Conservation (phyloP, 345 rosid genomes). For the Heritiera fomes region DNA sequence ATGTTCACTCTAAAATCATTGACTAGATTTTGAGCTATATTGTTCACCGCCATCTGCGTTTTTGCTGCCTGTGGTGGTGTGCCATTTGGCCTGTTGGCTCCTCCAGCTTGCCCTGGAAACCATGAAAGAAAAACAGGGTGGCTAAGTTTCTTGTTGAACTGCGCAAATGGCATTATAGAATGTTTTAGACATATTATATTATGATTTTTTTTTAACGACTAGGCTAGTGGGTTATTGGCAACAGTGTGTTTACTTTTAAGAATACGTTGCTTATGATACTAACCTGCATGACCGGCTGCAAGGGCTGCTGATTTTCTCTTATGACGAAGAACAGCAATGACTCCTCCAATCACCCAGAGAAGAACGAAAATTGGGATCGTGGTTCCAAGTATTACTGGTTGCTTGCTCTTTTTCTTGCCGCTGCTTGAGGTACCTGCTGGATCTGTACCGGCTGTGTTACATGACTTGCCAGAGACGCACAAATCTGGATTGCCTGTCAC, state of each 20-base stretch:
- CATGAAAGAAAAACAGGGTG: not conserved
- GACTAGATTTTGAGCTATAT: not conserved
- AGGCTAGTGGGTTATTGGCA: too few species aligned
- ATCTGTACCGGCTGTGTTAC: constrained; percentile 7
- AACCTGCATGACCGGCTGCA: constrained; percentile 22
- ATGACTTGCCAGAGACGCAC: constrained; percentile 41
- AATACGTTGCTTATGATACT: not conserved
- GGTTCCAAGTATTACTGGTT: constrained; percentile 42
- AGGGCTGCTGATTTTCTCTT: constrained; percentile 41
- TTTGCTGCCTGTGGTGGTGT: not conserved
- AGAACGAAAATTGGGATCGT: constrained; percentile 37
- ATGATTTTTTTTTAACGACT: too few species aligned
- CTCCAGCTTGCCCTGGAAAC: constrained; percentile 23
- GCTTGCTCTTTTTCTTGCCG: constrained; percentile 34
- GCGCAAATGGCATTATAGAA: too few species aligned
- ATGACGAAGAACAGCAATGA: constrained; percentile 23
- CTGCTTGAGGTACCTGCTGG: not conserved
- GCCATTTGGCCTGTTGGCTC: constrained; percentile 21
- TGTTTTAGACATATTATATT: too few species aligned
- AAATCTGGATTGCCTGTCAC: constrained; percentile 40
- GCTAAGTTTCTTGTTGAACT: not conserved
- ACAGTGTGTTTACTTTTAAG: not conserved
- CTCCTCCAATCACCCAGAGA: constrained; percentile 36
- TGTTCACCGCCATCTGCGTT: not conserved
- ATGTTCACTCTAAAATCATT: constrained; percentile 11